phyloP scores from a whole-genome alignment of 2,329 filamentous ascomycete genomes.

The Stemphylium lycopersici region DNA sequence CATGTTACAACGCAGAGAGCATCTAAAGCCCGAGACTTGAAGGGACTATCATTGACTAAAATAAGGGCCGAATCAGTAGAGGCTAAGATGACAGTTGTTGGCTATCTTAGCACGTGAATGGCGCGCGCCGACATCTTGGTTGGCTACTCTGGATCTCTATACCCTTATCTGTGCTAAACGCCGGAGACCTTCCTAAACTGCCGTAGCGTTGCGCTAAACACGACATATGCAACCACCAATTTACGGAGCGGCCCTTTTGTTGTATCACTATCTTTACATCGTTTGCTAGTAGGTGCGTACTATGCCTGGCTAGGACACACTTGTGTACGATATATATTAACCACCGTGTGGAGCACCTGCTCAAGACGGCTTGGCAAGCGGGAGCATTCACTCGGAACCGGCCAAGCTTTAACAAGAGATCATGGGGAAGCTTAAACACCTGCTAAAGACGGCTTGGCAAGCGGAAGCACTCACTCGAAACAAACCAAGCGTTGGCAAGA shows the following conservation, averaged over 20 bases:
- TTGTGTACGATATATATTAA: not conserved
- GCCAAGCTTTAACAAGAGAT: not conserved
- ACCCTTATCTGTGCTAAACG: not conserved
- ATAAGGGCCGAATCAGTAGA: too few relatives aligned
- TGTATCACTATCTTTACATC: not conserved
- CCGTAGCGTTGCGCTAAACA: not conserved
- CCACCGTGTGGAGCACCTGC: not conserved
- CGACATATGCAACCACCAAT: not conserved
- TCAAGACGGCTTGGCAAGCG: not conserved
- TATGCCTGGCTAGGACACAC: not conserved
- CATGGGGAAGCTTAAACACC: not conserved
- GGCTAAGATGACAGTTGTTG: too few relatives aligned
- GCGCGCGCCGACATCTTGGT: too few relatives aligned
- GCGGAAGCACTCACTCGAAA: not conserved
- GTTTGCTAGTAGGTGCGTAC: not conserved
- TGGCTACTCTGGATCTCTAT: not conserved
- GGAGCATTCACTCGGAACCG: not conserved
- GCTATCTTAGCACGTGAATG: too few relatives aligned
- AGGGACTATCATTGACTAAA: too few relatives aligned
- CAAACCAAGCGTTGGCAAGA: not conserved
- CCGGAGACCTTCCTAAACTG: not conserved
- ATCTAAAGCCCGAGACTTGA: too few relatives aligned
- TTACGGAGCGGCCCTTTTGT: not conserved
- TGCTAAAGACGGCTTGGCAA: not conserved
- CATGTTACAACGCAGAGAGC: too few relatives aligned